Evolutionary conservation across 306 rosid species (phyloP).

Genomic region (Cucurbita ficifolia): DNA sequence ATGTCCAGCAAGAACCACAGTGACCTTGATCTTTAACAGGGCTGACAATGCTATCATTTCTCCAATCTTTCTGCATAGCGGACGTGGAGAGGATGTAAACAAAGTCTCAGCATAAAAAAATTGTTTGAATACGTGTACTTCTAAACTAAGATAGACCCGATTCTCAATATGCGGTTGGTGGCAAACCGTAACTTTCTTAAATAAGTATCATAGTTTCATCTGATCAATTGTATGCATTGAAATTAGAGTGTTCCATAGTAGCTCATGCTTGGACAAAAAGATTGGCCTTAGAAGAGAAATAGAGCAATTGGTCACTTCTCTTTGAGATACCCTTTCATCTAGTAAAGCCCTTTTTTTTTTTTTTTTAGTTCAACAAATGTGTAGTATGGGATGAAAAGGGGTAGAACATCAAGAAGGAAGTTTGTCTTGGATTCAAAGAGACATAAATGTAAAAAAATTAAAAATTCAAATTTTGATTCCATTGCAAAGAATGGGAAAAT

Average conservation of each 20-base stretch:
- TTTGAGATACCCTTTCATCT: not conserved
- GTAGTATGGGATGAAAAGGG: not conserved
- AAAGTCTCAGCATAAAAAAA: not conserved
- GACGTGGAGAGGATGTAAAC: not conserved
- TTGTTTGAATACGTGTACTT: not conserved
- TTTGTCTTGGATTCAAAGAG: not conserved
- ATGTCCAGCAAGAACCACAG: slow-evolving; percentile 64
- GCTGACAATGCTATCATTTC: slow-evolving; percentile 59
- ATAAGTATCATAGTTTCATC: not conserved
- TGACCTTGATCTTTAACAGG: slow-evolving; percentile 71
- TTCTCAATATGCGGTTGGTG: not conserved
- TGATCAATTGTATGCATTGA: not conserved
- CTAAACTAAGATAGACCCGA: not conserved
- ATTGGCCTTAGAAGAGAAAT: not conserved
- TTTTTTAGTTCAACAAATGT: not conserved
- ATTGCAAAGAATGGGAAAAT: not conserved
- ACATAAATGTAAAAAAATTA: not conserved
- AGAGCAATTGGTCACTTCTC: not conserved
- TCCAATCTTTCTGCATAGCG: slow-evolving; percentile 81
- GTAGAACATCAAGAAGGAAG: not conserved
- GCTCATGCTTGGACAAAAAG: not conserved
- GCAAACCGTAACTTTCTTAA: not conserved
- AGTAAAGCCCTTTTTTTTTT: not conserved
- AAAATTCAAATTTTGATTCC: not conserved
- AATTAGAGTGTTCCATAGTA: not conserved